Evolutionary conservation across 768 basidiomycete genomes (phyloP), one percentile per base, ranked within the genome.

Genomic region (Cystobasidium tubakii): DNA sequence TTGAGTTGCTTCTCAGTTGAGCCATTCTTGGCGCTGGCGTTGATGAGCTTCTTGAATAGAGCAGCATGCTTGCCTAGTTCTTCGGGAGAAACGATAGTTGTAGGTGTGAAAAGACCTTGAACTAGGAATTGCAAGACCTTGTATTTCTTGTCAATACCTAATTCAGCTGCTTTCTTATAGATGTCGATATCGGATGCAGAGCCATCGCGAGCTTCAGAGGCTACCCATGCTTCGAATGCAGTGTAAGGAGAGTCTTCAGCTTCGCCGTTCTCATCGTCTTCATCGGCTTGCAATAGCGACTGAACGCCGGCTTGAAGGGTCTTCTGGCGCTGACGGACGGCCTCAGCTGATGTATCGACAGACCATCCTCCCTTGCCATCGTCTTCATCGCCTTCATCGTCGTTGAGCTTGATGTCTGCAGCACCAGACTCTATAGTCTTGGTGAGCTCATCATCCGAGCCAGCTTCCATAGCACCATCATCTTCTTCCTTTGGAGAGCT

Each of bases 91-190:
- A 71, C 54, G 13, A 90, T 80, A 29, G 90, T 86, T 42, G 91
- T 83, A 50, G 86, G 86, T 9, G 88, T 88, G 82, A 97, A 97
- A 71, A 98, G 83, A 7, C 87, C 85, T 81, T 94, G 90, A 23
- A 88, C 89, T 67, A 99, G 83, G 54, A 92, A 88, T 74, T 89
- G 85, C 36, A 95, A 83, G 0, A 89, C 86, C 85, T 89, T 94
- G 85, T 97, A 91, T 82, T 96, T 98, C 84, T 90, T 93, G 80
- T 90, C 92, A 75, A 98, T 89, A 53, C 90, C 91, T 27, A 93
- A 80, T 64, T 95, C 93, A 79, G 94, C 89, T 0, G 89, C 89
- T 83, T 92, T 92, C 82, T 91, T 89, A 84, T 85, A 92, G 50
- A 94, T 86, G 27, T 88, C 87, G 64, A 89, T 84, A 31, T 87